Conservation (phyloP, 1,284 basidiomycete species). For the Malassezia vespertilionis region DNA sequence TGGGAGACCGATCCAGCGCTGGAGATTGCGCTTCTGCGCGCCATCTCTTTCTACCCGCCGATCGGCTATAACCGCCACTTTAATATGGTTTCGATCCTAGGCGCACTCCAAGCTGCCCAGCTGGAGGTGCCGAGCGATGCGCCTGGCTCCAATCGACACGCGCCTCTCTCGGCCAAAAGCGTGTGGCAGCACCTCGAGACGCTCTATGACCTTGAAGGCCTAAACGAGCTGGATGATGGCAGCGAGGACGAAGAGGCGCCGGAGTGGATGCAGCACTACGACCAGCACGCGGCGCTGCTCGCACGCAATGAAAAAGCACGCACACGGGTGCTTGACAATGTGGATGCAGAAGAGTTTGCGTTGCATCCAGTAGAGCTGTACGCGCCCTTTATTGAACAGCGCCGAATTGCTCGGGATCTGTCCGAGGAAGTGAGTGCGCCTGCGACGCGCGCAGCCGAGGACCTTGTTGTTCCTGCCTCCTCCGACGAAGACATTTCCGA, state of each 20-base stretch:
- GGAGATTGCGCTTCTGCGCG: constrained; percentile 24
- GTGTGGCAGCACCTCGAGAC: constrained; percentile 25
- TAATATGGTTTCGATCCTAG: constrained; percentile 29
- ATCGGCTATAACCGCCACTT: constrained; percentile 38
- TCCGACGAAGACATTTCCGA: constrained; percentile 6
- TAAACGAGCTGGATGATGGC: constrained; percentile 26
- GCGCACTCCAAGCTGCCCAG: constrained; percentile 17
- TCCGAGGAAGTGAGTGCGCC: too few species aligned
- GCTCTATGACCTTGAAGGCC: constrained; percentile 31
- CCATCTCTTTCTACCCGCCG: constrained; percentile 28
- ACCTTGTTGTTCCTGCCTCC: background rate
- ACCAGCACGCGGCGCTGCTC: background rate
- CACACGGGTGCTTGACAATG: constrained; percentile 1
- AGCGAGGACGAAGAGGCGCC: constrained; percentile 14
- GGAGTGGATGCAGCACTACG: constrained; percentile 3
- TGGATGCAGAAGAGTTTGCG: constrained; percentile 15
- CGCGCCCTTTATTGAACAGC: constrained; percentile 2
- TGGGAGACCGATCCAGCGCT: too few species aligned
- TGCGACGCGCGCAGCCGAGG: background rate
- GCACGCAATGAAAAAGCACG: constrained; percentile 6
- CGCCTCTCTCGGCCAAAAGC: background rate
- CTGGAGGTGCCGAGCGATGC: background rate
- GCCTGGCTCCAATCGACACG: too few species aligned
- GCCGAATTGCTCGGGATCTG: background rate
- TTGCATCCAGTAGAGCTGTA: constrained; percentile 5